Base-by-base conservation (phyloP, 2,329 filamentous ascomycete species). In the Stagonosporopsis vannaccii region DNA sequence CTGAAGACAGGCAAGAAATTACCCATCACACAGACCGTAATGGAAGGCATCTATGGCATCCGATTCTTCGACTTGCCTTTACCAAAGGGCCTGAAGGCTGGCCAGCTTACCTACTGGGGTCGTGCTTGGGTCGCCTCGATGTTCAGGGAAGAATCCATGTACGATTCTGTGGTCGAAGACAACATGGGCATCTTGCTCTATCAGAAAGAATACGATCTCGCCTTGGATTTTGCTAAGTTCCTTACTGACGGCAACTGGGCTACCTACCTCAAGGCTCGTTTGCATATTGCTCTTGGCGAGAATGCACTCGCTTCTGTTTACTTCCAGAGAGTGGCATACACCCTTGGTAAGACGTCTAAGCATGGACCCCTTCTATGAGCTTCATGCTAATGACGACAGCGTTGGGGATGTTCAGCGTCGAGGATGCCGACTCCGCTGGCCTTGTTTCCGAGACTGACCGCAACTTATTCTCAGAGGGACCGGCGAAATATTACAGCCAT, bases 401-500 rank as follows among this genome's bases (percentile, higher is more conserved):
- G 19, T 59, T 73, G 30, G 72, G 73, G 15, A 61, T 69, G 53
- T 77, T 77, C 49, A 70, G 68, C 42, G 62, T 78, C 17, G 68
- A 73, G 25, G 69, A 76, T 30, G 59, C 63, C 12, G 78, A 82
- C 57, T 82, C 80, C 7, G 78, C 80, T 39, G 56, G 48, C 39
- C 84, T 97, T 13, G 82, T 98, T 20, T 87, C 90, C 50, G 86
- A 91, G 22, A 86, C 88, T 2, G 91, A 97, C 63, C 89, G 88
- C 12, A 80, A 82, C 49, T 80, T 73, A 48, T 87, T 89, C 69
- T 83, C 92, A 70, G 85, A 86, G 52, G 95, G 94, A 1, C 82
- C 93, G 36, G 85, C 91, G 5, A 87, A 85, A 60, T 99, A 97
- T 77, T 96, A 96, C 75, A 87, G 89, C 37, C 95, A 99, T 73